phyloP scores from a whole-genome alignment of 2,329 filamentous ascomycete species.

The Aspergillus flavus region DNA sequence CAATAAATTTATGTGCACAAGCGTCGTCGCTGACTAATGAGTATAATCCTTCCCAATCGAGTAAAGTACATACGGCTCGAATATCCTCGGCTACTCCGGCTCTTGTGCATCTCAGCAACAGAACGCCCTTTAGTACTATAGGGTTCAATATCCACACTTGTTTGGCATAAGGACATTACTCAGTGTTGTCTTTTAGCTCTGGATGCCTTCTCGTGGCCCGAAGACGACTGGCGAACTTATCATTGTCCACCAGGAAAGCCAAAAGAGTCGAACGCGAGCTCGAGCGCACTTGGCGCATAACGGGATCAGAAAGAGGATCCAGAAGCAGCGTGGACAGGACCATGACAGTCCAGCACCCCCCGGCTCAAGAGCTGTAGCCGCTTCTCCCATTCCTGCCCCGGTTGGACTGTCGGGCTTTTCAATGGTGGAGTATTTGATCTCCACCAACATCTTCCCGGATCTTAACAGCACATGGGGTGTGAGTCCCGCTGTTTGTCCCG shows the following conservation, averaged over 20 bases:
- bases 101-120: not conserved
- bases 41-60: not conserved
- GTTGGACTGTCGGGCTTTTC: not conserved
- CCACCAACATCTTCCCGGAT: not conserved
- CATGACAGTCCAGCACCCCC: not conserved
- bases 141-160: not conserved
- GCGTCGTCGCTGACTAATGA: no score
- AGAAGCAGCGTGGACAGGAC: not conserved
- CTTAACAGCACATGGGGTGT: constrained; percentile 5
- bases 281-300: not conserved
- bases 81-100: not conserved
- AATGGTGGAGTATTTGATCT: constrained; percentile 6
- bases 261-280: not conserved
- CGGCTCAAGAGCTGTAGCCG: not conserved
- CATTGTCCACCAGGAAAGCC: constrained; percentile 1
- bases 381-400: not conserved
- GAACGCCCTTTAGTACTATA: not conserved
- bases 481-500: constrained; percentile 1
- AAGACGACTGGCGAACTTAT: not conserved
- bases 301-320: constrained; percentile 1
- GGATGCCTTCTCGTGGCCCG: constrained; percentile 13
- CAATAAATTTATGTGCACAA: no score
- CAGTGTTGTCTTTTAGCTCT: not conserved
- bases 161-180: not conserved
- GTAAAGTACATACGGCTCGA: not conserved